Conservation (phyloP, 1,284 basidiomycete genomes). For the Hemileia vastatrix region DNA sequence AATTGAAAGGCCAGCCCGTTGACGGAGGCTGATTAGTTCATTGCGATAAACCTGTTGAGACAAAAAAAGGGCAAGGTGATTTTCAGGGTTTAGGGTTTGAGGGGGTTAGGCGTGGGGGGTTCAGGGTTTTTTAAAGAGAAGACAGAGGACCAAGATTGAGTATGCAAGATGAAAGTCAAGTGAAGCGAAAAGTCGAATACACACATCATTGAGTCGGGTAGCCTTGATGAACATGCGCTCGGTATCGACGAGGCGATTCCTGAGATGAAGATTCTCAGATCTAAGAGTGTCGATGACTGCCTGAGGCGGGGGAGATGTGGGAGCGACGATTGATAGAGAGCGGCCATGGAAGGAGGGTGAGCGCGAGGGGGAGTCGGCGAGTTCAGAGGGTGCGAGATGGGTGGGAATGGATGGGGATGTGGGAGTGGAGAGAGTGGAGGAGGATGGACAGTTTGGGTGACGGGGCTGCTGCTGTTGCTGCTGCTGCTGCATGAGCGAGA, state of each 20-base stretch:
- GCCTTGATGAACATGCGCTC: conserved; percentile 64
- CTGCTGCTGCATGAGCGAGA: conserved; percentile 52
- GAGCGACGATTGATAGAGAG: no score
- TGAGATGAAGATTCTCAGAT: conserved; percentile 62
- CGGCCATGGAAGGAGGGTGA: no score
- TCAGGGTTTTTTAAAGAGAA: background rate
- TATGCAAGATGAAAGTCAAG: background rate
- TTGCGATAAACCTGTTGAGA: conserved; percentile 57
- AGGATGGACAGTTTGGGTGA: conserved; percentile 10
- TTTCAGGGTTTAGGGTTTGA: no score
- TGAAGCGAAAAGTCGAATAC: background rate
- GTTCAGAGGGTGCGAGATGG: conserved; percentile 32
- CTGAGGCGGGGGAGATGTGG: conserved; percentile 46
- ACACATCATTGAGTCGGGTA: conserved; percentile 57
- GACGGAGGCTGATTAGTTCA: conserved; percentile 63
- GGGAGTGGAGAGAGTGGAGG: conserved; percentile 26
- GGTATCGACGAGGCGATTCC: conserved; percentile 56
- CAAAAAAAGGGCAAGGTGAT: no score
- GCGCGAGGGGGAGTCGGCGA: conserved; percentile 14
- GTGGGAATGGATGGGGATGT: conserved; percentile 19
- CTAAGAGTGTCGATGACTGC: conserved; percentile 61
- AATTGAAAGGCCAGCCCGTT: conserved; percentile 47
- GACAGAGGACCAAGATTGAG: background rate
- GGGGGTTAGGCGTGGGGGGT: background rate
- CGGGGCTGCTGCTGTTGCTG: conserved; percentile 27